Base-by-base conservation (phyloP, 768 basidiomycete species). In the Polyporus arcularius region DNA sequence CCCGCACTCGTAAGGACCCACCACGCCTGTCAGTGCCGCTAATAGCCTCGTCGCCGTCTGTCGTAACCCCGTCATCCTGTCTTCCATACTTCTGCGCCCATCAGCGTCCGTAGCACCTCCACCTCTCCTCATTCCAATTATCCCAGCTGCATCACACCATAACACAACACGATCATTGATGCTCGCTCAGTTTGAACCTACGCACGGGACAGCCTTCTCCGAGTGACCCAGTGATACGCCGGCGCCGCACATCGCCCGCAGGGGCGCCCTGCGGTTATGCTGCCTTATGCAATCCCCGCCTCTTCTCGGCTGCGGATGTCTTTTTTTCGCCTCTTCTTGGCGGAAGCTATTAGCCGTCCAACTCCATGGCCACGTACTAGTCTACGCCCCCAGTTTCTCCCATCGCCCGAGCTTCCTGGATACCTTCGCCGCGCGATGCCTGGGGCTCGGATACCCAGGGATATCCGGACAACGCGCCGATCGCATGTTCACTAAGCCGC, bases 221-320 rank as follows among this genome's bases (percentile, higher is more conserved):
- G 51, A 21, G 12, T 48, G 46, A 48, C 38, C 38, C 35, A 21
- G 12, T 48, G 46, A 48, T 39, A 35, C 50, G 6, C 50, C 50
- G 30, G 31, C 50, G 32, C 50, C 50, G 32, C 50, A 35, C 50
- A 52, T 52, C 50, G 32, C 32, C 50, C 50, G 50, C 50, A 38
- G 31, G 31, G 30, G 30, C 30, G 21, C 47, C 15, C 11, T 14
- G 49, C 46, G n/a, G 46, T 35, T 35, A 35, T 35, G 35, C 35
- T 35, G n/a, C 26, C 30, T 32, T 32, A 31, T 32, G 26, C 31
- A 16, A 52, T 52, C 31, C 50, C 50, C 50, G 38, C 50, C 26
- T 39, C 31, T 35, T 39, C 38, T 16, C 50, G 31, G 8, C 47
- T 16, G 4, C 5, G 28, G 7, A 35, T 35, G 28, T 31, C 30